Base-by-base conservation (phyloP, 164 flowering plant species). In the grape (Vitis vinifera) region DNA sequence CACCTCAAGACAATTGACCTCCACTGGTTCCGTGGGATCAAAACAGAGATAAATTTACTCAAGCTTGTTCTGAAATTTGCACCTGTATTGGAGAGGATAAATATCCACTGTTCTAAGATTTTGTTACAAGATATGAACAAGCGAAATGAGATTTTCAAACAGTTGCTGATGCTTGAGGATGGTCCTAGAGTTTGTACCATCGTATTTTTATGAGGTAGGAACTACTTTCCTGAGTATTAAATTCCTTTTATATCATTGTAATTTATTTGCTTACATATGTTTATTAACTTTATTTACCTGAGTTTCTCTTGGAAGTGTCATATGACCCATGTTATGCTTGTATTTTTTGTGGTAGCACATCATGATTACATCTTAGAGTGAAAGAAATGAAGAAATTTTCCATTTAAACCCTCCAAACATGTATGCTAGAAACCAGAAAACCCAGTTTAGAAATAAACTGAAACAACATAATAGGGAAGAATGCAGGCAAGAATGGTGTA, bases 81-180 rank as follows among this genome's bases (percentile, higher is more conserved):
- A 37, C 16, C 48, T 37, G 50, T n/a, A 10, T 15, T 29, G 63
- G 15, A 29, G 65, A 72, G 51, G n/a, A 51, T 72, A 53, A 49
- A 66, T 60, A 11, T 72, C 1, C 60, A 10, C 23, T 67, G 51
- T 44, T 59, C 55, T 3, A 67, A 67, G 66, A 72, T 9, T 37
- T 12, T 64, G 16, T 37, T 16, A 13, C 31, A 37, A 17, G 61
- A 66, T 30, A 14, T 12, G 9, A 59, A 30, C 47, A 59, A 57
- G 66, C 60, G 17, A 31, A 31, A 44, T 37, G 70, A 60, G 10
- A 29, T 59, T 9, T 44, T 6, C 9, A 27, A 59, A 3, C 65
- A 51, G 47, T 29, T 72, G 56, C 17, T 48, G 8, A 44, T 17
- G 10, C 27, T 59, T 51, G 50, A 47, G 9, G 37, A 62, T 60